Percentiles rank a stretch among this genome's conserved stretches.
These are phyloP conservation scores for Endothia cerciana DNA, from an alignment of 2,329 filamentous ascomycete genomes.

Conservation along the genomic window DNA sequence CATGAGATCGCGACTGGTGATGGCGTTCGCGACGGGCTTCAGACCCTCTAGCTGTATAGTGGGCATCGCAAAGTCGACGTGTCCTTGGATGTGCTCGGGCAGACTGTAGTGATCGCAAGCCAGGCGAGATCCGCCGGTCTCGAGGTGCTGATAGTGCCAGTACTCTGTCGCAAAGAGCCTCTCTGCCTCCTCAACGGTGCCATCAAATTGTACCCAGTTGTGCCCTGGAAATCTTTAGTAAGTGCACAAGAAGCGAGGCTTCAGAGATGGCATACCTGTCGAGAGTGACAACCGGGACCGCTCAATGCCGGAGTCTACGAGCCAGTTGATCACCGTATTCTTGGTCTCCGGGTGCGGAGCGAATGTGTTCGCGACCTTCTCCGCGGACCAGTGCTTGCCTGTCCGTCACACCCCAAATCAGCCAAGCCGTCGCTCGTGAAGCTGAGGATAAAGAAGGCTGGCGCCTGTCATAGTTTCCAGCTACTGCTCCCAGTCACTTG, in stretches of 20 bases:
- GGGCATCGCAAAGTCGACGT: slow-evolving; percentile 21
- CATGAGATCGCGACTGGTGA: slow-evolving; percentile 8
- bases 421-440: neutral
- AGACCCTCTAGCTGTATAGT: slow-evolving; percentile 29
- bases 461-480: neutral
- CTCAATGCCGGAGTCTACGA: slow-evolving; percentile 13
- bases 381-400: slow-evolving; percentile 21
- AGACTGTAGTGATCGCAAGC: slow-evolving; percentile 20
- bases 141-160: slow-evolving; percentile 20
- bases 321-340: slow-evolving; percentile 16
- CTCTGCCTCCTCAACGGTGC: slow-evolving; percentile 18
- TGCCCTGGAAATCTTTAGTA: slow-evolving; percentile 1
- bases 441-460: neutral
- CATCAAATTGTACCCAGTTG: slow-evolving; percentile 18
- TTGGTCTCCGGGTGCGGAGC: slow-evolving; percentile 19
- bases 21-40: slow-evolving; percentile 16
- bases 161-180: slow-evolving; percentile 17
- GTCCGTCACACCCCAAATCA: neutral
- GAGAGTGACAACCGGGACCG: slow-evolving; percentile 10
- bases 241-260: neutral
- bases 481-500: too few species aligned
- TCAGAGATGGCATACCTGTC: neutral
- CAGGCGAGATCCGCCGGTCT: slow-evolving; percentile 13
- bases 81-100: slow-evolving; percentile 13
- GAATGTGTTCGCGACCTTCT: slow-evolving; percentile 17